Base-by-base conservation (phyloP, 495 filamentous ascomycete genomes). In the Xanthoparmelia taractica region DNA sequence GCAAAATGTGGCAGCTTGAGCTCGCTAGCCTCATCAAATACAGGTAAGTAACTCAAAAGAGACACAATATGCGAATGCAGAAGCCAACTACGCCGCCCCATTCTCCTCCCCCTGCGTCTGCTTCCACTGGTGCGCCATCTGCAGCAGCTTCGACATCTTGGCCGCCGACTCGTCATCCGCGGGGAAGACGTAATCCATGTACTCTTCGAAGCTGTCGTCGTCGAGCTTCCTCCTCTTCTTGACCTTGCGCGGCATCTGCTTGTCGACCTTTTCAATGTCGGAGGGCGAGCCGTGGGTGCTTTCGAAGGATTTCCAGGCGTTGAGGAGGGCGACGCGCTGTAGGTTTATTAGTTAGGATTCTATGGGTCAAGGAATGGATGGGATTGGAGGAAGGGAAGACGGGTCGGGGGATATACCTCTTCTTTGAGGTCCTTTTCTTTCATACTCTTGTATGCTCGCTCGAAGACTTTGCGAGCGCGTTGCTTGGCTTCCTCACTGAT, bases 141-240 rank as follows among this genome's bases (percentile, higher is more conserved):
- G 85, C 68, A 97, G 76, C 73, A 97, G 74, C 70, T 88, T 91
- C 33, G 88, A 88, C 71, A 97, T 79, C 65, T 89, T 91, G 65
- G 87, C 88, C 63, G 89, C 87, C 67, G 88, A 87, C 75, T 90
- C 83, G 75, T 97, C 93, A 79, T 97, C 94, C 11, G 91, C 92
- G 8, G 94, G 94, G 85, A 98, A 98, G 55, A 97, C 83, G 72
- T 93, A 97, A 73, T 97, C 94, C 79, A 93, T 84, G 73, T 96
- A 98, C 77, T 98, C 94, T 82, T 98, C 94, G 79, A 90, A 97
- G 25, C 84, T 87, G 72, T 96, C 93, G 76, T 97, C 92, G 72
- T 96, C 92, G 76, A 97, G 72, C 84, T 86, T 92, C 74, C 94
- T 86, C 68, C 92, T 83, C 82, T 94, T 94, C 86, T 96, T 98